Base-by-base conservation (phyloP, 257 asterid species). In the Salvia rosmarinus region DNA sequence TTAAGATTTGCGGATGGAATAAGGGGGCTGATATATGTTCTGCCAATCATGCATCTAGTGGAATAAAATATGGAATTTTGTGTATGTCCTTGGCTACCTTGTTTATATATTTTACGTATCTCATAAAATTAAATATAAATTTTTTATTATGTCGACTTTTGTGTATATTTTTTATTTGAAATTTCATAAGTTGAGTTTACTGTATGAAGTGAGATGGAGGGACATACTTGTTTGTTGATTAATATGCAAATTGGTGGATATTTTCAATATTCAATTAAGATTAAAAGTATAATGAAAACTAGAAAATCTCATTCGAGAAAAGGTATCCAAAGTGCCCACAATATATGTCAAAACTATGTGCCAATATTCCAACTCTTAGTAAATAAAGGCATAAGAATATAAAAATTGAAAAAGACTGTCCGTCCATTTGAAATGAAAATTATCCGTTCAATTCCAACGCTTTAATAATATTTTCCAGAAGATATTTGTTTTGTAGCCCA, bases 321-420 rank as follows among this genome's bases (percentile, higher is more conserved):
- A 49, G 19, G 7, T 5, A 16, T 49, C 8, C 2, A 51, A 51
- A 51, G 57, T 19, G 57, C 57, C 28, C 57, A 19, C 14, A 8
- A 51, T 55, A 51, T 55, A 34, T 25, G 40, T 16, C 19, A 56
- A 56, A 56, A 56, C 40, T 56, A 56, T 56, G 63, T 25, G 63
- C 63, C 37, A n/a, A n/a, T n/a, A 55, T 5, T 19, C 21, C 12
- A 4, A 17, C 3, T 25, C 30, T 32, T 20, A 4, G 16, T 54
- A 16, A 50, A 21, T 55, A 55, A 28, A 56, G 37, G 11, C 14
- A 1, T 11, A 28, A 23, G 5, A 56, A 2, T 23, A 4, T 25
- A 56, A 25, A 4, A 28, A 0, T 25, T 25, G 39, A 28, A 56
- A 56, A 25, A 25, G 7, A 6, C 20, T 28, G 63, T 56, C 63